Conservation (phyloP, 345 rosid species). For the Arabis alpina region DNA sequence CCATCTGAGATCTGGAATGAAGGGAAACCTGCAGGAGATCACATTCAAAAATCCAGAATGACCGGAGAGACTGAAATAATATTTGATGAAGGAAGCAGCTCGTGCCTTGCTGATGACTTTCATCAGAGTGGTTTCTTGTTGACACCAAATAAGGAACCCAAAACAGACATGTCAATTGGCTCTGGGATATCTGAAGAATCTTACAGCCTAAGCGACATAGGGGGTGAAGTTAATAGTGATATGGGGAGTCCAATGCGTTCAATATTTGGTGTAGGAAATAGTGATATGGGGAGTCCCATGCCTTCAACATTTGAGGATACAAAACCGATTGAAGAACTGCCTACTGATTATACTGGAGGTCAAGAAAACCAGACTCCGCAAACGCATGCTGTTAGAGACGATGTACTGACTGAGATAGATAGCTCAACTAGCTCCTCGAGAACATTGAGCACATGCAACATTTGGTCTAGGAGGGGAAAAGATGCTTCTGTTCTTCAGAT, state of each 20-base stretch:
- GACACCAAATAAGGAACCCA: slow-evolving; percentile 26
- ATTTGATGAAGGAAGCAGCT: slow-evolving; percentile 23
- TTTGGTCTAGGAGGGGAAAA: slow-evolving; percentile 89
- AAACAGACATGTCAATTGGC: slow-evolving; percentile 9
- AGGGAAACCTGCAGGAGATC: slow-evolving; percentile 11
- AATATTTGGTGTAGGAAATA: slow-evolving; percentile 39
- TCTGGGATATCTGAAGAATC: slow-evolving; percentile 25
- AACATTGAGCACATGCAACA: slow-evolving; percentile 44
- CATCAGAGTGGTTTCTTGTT: slow-evolving; percentile 28
- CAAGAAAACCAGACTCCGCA: slow-evolving; percentile 49
- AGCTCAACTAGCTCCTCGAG: slow-evolving; percentile 42
- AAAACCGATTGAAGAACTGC: slow-evolving; percentile 36
- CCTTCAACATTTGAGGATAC: slow-evolving; percentile 45
- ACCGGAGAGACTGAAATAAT: not conserved
- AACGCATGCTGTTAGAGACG: slow-evolving; percentile 37
- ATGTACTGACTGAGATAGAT: slow-evolving; percentile 43
- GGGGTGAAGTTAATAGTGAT: slow-evolving; percentile 32
- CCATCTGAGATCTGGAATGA: slow-evolving; percentile 28
- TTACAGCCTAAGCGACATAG: slow-evolving; percentile 24
- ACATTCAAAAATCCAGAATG: slow-evolving; percentile 15
- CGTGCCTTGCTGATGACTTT: slow-evolving; percentile 29
- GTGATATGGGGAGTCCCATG: slow-evolving; percentile 26
- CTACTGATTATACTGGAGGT: slow-evolving; percentile 33
- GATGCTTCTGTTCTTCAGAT: slow-evolving; percentile 58
- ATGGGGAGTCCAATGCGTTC: slow-evolving; percentile 24